These are phyloP conservation scores for Ramicandelaber brevisporus DNA, from an alignment of 192 early-diverging fungal species.

Conservation along the genomic window DNA sequence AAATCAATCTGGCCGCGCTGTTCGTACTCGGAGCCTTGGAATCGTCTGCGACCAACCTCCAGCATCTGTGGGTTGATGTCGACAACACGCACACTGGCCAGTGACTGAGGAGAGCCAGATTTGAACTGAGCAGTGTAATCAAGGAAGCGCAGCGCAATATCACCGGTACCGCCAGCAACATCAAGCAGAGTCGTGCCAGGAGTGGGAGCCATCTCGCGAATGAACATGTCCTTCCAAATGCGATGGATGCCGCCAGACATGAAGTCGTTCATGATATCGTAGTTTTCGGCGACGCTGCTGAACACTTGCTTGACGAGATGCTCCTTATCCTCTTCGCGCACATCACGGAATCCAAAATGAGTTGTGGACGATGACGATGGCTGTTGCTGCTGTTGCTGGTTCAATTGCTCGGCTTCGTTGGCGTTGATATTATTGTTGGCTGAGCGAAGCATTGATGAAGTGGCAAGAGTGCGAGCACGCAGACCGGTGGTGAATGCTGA, in stretches of 20 bases:
- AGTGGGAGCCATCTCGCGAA: slow-evolving; percentile 52
- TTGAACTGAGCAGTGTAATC: slow-evolving; percentile 51
- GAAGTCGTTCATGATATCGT: slow-evolving; percentile 95
- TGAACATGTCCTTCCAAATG: slow-evolving; percentile 90
- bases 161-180: slow-evolving; percentile 95
- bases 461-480: too few species aligned
- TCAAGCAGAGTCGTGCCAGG: slow-evolving; percentile 68
- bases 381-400: too few species aligned
- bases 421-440: too few species aligned
- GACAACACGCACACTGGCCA: slow-evolving; percentile 62
- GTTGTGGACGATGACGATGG: too few species aligned
- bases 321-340: too few species aligned
- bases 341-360: too few species aligned
- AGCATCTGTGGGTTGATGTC: slow-evolving; percentile 98
- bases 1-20: slow-evolving; percentile 37
- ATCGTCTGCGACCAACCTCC: slow-evolving; percentile 56
- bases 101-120: slow-evolving; percentile 13
- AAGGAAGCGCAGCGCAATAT: slow-evolving; percentile 88
- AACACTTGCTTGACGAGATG: too few species aligned
- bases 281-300: slow-evolving; percentile 79
- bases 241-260: slow-evolving; percentile 87
- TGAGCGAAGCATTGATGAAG: too few species aligned
- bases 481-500: too few species aligned
- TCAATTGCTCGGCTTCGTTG: too few species aligned
- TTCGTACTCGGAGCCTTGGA: slow-evolving; percentile 15